Percentiles rank a stretch among this genome's conserved stretches.
Evolutionary conservation across 768 basidiomycete genomes (phyloP).

Genomic region (Lanmaoa pseudosensibilis): DNA sequence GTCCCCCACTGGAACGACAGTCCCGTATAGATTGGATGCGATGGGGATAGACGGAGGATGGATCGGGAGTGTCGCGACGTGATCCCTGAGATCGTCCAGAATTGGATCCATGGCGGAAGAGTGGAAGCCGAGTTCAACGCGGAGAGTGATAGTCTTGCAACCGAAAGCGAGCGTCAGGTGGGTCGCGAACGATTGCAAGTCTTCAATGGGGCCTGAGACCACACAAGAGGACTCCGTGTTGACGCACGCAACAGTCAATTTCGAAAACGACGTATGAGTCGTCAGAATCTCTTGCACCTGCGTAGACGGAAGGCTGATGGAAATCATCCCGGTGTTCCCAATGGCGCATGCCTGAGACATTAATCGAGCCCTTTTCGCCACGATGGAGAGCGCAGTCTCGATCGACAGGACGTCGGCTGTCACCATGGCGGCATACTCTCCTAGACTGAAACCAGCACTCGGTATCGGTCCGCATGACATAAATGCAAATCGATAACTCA

Average conservation of each 20-base stretch:
- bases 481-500: conserved; percentile 29
- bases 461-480: background rate
- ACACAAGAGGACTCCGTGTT: conserved; percentile 61
- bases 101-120: conserved; percentile 62
- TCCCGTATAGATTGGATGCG: conserved; percentile 60
- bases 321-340: conserved; percentile 59
- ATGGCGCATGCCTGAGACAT: conserved; percentile 50
- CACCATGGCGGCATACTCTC: conserved; percentile 73
- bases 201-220: conserved; percentile 52
- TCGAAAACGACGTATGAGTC: conserved; percentile 34
- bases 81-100: conserved; percentile 44
- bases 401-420: conserved; percentile 58
- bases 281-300: conserved; percentile 38
- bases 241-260: conserved; percentile 55
- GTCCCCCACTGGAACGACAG: conserved; percentile 54
- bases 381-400: conserved; percentile 54
- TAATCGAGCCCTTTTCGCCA: conserved; percentile 58
- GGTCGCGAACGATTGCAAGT: conserved; percentile 42
- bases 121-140: conserved; percentile 70
- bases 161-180: conserved; percentile 37
- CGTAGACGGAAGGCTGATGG: conserved; percentile 42
- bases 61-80: conserved; percentile 40
- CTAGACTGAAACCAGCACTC: conserved; percentile 48
- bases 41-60: conserved; percentile 55
- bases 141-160: conserved; percentile 47